Evolutionary conservation across 495 filamentous ascomycete genomes (phyloP), one percentile per base, ranked within the genome.

Genomic region (Pyronema omphalodes): DNA sequence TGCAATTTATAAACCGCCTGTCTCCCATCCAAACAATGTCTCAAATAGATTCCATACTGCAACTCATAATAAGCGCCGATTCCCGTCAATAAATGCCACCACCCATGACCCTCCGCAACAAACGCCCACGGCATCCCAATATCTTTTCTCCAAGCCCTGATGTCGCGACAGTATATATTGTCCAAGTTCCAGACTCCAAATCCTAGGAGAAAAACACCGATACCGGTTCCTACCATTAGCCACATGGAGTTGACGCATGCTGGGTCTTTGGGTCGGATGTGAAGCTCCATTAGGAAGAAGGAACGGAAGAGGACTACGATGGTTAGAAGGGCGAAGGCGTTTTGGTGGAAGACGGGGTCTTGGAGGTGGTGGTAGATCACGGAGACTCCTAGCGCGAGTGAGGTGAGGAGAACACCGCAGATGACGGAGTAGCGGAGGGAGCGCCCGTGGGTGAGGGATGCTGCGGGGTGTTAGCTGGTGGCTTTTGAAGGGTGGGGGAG

Each of bases 291-390:
- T n/a, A 89, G 79, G 60, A 84, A 88, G 74, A 94, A 84, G 56
- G 78, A 82, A 14, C 86, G 79, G 47, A 83, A 67, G n/a, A 94
- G 71, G 17, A 94, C 79, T 12, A 81, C 65, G 3, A 74, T 71
- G 0, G 88, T 94, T n/a, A 98, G 67, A 5, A 88, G 55, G 1
- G 81, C 86, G 60, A 93, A 95, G 9, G 81, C 83, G 56, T 81
- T 82, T 65, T 96, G 91, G 67, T 98, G 91, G 68, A 96, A 98
- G 0, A 78, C 71, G 0, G 91, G 91, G 61, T 95, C 81, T 66
- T 94, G 86, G 9, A 94, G 81, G 63, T 88, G 82, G 61, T 95
- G 88, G 68, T 98, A 98, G 71, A 66, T 76, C 37, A 60, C 12
- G 14, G 57, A 56, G 33, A 67, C 54, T 15, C 56, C 40, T 9